These are phyloP conservation scores for Tuber aestivum DNA, from an alignment of 495 filamentous ascomycete genomes.

Conservation along the genomic window DNA sequence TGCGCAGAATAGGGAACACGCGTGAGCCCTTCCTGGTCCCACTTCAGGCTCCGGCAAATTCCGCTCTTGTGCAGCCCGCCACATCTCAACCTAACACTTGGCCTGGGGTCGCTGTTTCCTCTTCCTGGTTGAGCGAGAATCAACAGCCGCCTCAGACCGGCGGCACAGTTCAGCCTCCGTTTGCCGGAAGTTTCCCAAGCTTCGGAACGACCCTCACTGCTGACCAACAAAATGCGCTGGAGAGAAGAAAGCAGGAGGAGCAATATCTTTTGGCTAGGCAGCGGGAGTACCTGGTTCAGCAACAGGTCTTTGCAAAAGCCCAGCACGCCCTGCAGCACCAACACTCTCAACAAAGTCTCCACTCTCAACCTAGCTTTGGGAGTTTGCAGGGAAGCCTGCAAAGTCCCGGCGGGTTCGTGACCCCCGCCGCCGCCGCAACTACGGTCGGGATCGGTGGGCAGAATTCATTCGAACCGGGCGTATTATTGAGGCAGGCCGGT, in stretches of 20 bases:
- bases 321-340: conserved; percentile 78
- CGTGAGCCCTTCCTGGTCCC: conserved; percentile 95
- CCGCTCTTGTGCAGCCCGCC: conserved; percentile 49
- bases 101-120: conserved; percentile 40
- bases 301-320: conserved; percentile 70
- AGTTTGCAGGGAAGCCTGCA: conserved; percentile 38
- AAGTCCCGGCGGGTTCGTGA: conserved; percentile 35
- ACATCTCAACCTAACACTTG: conserved; percentile 42
- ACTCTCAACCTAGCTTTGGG: conserved; percentile 53
- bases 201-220: conserved; percentile 97
- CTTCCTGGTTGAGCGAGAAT: conserved; percentile 45
- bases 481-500: conserved; percentile 39
- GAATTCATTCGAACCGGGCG: conserved; percentile 41
- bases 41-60: conserved; percentile 58
- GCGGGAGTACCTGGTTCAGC: conserved; percentile 83
- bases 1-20: conserved; percentile 93
- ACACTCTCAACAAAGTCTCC: conserved; percentile 86
- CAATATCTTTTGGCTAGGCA: conserved; percentile 94
- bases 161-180: conserved; percentile 80
- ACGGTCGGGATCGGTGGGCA: conserved; percentile 32
- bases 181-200: conserved; percentile 87
- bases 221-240: conserved; percentile 93
- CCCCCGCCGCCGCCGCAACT: conserved; percentile 29
- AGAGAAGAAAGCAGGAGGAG: conserved; percentile 94
- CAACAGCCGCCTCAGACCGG: conserved; percentile 41